Percentiles rank a stretch among this genome's conserved stretches.
Evolutionary conservation across 306 rosid genomes (phyloP).

Genomic region (Fragaria ananassa): DNA sequence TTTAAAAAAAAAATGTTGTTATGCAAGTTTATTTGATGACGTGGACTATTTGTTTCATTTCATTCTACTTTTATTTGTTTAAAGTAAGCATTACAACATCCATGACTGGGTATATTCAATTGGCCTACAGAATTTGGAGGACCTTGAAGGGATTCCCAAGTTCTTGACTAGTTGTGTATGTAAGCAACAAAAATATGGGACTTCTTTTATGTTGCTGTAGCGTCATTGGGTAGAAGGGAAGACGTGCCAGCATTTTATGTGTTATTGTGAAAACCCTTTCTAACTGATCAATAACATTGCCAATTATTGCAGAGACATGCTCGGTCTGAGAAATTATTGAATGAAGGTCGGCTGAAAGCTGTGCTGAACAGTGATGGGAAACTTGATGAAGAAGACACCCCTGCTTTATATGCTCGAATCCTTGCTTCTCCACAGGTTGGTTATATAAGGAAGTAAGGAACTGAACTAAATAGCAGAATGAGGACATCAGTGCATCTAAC

Average conservation of each 20-base stretch:
- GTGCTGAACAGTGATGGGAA: constrained; percentile 78
- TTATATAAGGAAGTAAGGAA: neutral
- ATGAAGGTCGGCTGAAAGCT: constrained; percentile 71
- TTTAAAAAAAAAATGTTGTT: neutral
- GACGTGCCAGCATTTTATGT: constrained; percentile 7
- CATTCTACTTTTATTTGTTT: neutral
- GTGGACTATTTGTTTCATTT: neutral
- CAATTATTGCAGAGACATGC: constrained; percentile 63
- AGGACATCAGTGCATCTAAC: constrained; percentile 1
- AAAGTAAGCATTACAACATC: neutral
- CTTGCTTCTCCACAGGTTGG: constrained; percentile 47
- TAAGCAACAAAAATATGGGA: neutral
- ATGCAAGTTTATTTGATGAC: neutral
- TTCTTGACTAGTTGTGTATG: neutral
- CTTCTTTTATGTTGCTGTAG: neutral
- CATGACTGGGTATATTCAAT: too few relatives aligned
- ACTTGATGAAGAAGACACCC: constrained; percentile 53
- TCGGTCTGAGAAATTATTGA: constrained; percentile 69
- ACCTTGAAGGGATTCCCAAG: neutral
- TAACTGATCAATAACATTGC: constrained; percentile 14
- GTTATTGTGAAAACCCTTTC: constrained; percentile 3
- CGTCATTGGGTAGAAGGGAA: neutral
- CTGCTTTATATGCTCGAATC: constrained; percentile 38
- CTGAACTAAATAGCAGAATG: constrained; percentile 1
- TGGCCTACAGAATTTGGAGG: neutral